phyloP scores from a whole-genome alignment of 2,329 filamentous ascomycete genomes.

The Colletotrichum orchidophilum region DNA sequence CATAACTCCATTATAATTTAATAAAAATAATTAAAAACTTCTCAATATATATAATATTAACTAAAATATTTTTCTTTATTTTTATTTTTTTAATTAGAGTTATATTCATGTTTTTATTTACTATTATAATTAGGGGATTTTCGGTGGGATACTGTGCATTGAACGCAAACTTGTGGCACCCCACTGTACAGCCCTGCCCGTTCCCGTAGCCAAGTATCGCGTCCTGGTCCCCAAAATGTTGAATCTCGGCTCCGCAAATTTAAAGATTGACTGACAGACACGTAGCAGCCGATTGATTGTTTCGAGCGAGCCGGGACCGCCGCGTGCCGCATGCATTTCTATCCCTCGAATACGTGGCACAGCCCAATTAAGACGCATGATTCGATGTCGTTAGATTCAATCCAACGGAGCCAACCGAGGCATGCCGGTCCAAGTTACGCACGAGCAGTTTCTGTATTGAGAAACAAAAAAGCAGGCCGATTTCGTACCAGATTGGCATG shows the following conservation, averaged over 20 bases:
- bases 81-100: no score
- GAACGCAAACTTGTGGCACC: no score
- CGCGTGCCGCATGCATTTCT: background rate
- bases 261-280: background rate
- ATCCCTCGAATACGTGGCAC: background rate
- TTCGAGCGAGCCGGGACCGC: background rate
- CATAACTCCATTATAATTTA: no score
- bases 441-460: background rate
- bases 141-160: no score
- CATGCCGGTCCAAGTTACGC: background rate
- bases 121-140: no score
- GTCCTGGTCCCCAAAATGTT: background rate
- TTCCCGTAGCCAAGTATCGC: background rate
- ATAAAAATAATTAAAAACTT: no score
- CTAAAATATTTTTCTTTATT: no score
- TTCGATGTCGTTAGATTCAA: background rate
- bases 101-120: no score
- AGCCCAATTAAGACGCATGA: background rate
- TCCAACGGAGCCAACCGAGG: background rate
- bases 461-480: background rate
- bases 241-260: background rate
- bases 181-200: background rate
- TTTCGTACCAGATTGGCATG: background rate
- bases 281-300: background rate
- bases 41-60: no score